Base-by-base conservation (phyloP, 2,329 filamentous ascomycete species). In the Fusarium subtropicale region DNA sequence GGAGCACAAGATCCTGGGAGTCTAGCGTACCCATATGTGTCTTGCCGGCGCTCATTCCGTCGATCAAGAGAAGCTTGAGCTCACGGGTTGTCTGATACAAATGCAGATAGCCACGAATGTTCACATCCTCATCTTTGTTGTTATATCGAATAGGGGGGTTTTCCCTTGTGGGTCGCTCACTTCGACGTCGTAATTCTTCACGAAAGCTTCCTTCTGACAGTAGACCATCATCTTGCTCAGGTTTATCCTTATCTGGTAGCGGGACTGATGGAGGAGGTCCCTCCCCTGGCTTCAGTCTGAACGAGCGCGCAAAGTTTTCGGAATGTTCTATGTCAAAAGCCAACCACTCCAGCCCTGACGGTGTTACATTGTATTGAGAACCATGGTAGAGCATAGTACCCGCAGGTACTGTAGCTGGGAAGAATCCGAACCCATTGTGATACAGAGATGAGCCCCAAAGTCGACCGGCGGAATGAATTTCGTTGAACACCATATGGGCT, bases 261-360 rank as follows among this genome's bases (percentile, higher is more conserved):
- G 24, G 45, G 9, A n/a, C 10, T 31, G 8, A 7, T n/a, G 39
- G 52, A 33, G 16, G 48, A 16, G 9, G 47, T 4, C 28, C 24
- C 31, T 36, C 39, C 1, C 41, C 63, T 22, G 56, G 56, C 2
- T 28, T 44, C 13, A 18, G 20, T 26, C 56, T 68, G 30, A 47
- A 50, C 7, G 72, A 75, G 9, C 77, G 76, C 1, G 90, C 88
- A 78, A 94, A 93, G 4, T 82, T 75, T 68, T 91, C 82, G 1
- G 91, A 89, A 77, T 94, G 92, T 71, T 94, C 91, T 5, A 90
- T 85, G 76, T 94, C 91, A 73, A 93, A 94, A 0, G 92, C 91
- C 2, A 94, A 81, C 91, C 91, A 93, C 72, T 93, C 89, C 5
- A 83, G 85, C 0, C 83, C 85, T 4, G 78, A 76, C 0, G 91